Evolutionary conservation across 2,329 filamentous ascomycete genomes (phyloP), one percentile per base, ranked within the genome.

Genomic region (Aulographum hederae): DNA sequence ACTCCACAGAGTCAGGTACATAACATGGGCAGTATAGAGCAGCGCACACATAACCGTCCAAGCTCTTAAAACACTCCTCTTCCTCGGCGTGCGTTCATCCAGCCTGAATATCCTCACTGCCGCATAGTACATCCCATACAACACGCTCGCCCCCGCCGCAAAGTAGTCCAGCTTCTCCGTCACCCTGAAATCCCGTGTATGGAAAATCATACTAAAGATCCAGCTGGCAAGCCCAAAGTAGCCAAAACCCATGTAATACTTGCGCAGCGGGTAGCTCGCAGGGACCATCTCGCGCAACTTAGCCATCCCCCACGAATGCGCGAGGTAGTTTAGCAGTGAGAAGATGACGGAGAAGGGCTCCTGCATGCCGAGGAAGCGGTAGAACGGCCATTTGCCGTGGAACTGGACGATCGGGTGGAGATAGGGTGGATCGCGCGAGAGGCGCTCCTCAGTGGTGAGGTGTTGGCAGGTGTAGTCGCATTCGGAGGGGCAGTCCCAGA

Each of bases 391-490:
- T 67, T 98, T 98, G 19, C 89, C 89, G 60, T 98, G 84, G 63
- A 85, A 98, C 58, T 98, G 89, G 34, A 86, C 75, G 31, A 94
- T 56, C 8, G 73, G 67, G 18, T 71, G 53, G 39, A 69, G 58
- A 60, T 73, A 73, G 1, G 69, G 69, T 20, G 69, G 68, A 37
- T 71, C 67, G 39, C 67, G 61, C 17, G 68, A 60, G 41, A 84
- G 57, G 39, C 86, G 81, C 36, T 59, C 58, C 43, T 69, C 57
- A 34, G 89, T 95, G 37, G 91, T 66, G 51, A 93, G 77, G 63
- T 92, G 86, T 54, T 98, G 89, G 63, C 89, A 98, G 38, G 80
- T 77, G 61, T 98, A 92, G 63, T 98, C 85, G 71, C 89, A 98
- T 67, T 98, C 86, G 48, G 78, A 66, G 38, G 78, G 70, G 59